Evolutionary conservation across 345 rosid genomes (phyloP).

Genomic region (Lepidium aucheri): DNA sequence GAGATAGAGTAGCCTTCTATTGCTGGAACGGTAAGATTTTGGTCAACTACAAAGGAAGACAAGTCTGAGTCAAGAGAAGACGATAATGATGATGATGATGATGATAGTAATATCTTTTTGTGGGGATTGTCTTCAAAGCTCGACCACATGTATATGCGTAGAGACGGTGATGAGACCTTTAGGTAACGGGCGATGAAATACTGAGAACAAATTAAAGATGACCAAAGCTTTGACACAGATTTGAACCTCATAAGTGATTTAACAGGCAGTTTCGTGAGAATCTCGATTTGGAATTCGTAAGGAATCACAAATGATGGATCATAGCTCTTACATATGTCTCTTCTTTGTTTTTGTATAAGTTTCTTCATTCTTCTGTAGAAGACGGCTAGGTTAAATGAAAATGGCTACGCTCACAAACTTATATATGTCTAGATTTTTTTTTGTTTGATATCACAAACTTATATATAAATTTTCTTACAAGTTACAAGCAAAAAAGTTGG

Average conservation of each 20-base stretch:
- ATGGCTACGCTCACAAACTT: too few species aligned
- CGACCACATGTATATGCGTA: not conserved
- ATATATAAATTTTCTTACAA: too few species aligned
- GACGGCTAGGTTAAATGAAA: too few species aligned
- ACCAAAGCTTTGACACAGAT: not conserved
- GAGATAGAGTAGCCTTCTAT: not conserved
- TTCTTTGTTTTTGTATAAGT: too few species aligned
- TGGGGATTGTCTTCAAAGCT: not conserved
- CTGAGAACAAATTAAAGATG: not conserved
- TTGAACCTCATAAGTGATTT: conserved; percentile 5
- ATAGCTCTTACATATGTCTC: not conserved
- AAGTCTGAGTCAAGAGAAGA: not conserved
- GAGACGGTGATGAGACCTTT: not conserved
- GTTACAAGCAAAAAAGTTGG: too few species aligned
- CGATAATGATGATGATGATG: not conserved
- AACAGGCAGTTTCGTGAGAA: not conserved
- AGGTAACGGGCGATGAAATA: not conserved
- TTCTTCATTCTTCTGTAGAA: not conserved
- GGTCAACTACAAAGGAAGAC: not conserved
- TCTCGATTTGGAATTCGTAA: not conserved
- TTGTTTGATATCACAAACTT: too few species aligned
- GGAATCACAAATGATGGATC: not conserved
- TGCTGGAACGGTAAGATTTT: not conserved
- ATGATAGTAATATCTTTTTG: not conserved
- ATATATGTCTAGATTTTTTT: too few species aligned